Conservation (phyloP, 1,139 yeast genomes). For the Yamadazyma sp. region DNA sequence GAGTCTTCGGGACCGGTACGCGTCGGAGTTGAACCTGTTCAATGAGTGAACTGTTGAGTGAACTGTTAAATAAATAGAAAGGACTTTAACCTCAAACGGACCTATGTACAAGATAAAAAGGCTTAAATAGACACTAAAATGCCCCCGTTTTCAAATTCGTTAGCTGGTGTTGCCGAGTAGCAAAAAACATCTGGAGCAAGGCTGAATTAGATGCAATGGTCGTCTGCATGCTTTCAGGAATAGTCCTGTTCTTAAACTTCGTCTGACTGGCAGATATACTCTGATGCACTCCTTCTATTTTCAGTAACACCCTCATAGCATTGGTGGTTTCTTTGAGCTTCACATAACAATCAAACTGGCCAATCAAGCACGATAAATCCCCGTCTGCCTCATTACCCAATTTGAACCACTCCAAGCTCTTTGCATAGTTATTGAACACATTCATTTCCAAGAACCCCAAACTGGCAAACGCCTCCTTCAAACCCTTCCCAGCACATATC, state of each 20-base stretch:
- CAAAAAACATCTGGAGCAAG: conserved; percentile 30
- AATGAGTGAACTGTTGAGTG: conserved; percentile 1
- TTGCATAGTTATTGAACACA: conserved; percentile 51
- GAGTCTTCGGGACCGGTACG: conserved; percentile 32
- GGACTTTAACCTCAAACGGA: too few species aligned
- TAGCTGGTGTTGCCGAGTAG: conserved; percentile 28
- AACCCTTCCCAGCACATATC: conserved; percentile 72
- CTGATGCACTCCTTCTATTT: conserved; percentile 24
- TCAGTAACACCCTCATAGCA: conserved; percentile 28
- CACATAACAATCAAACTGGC: conserved; percentile 63
- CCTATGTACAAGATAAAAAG: too few species aligned
- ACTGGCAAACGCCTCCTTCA: conserved; percentile 71
- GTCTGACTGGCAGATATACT: conserved; percentile 19
- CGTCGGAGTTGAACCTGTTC: conserved; percentile 21
- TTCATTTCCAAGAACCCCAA: conserved; percentile 79
- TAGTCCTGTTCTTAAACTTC: conserved; percentile 11
- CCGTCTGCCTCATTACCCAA: conserved; percentile 66
- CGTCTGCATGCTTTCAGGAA: conserved; percentile 26
- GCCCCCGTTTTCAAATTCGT: conserved; percentile 5
- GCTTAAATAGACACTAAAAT: too few species aligned
- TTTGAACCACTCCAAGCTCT: conserved; percentile 81
- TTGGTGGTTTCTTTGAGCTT: conserved; percentile 24
- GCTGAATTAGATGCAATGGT: conserved; percentile 25
- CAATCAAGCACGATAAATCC: conserved; percentile 66
- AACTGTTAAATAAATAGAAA: too few species aligned